Evolutionary conservation across 225 moss, liverwort and hornwort genomes (phyloP).

Genomic region (Sphagnum tenellum): DNA sequence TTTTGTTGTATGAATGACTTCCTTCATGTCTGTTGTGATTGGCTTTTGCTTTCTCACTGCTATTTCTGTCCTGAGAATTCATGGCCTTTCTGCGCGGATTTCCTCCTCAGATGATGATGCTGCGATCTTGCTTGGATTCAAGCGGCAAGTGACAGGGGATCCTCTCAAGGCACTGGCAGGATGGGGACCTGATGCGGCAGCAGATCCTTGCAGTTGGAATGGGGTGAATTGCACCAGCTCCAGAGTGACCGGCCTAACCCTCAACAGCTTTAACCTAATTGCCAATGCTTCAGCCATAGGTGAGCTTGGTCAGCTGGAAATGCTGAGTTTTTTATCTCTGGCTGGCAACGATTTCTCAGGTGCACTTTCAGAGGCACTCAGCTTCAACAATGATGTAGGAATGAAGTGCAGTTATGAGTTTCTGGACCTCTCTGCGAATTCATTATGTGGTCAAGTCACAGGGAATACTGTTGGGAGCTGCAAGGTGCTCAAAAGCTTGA

Average conservation of each 20-base stretch:
- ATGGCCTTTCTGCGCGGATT: too few species aligned
- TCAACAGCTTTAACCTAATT: background rate
- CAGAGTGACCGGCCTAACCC: constrained; percentile 1
- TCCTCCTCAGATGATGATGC: background rate
- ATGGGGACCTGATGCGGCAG: background rate
- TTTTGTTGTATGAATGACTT: too few species aligned
- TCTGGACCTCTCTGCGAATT: constrained; percentile 4
- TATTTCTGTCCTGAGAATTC: too few species aligned
- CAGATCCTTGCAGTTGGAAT: constrained; percentile 5
- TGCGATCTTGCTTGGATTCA: constrained; percentile 1
- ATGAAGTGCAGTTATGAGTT: background rate
- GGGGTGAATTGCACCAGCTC: constrained; percentile 5
- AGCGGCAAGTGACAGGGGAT: background rate
- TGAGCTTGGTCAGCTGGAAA: constrained; percentile 1
- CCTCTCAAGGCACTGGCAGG: background rate
- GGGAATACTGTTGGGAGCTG: background rate
- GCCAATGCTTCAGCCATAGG: background rate
- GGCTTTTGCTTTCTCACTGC: too few species aligned
- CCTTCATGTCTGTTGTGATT: too few species aligned
- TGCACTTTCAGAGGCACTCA: background rate
- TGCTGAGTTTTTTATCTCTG: constrained; percentile 4
- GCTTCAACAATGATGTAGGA: too few species aligned
- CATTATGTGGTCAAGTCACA: background rate
- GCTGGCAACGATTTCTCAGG: constrained; percentile 5
- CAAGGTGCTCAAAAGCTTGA: background rate